Conservation (phyloP, 306 rosid genomes). For the Quercus dentata region DNA sequence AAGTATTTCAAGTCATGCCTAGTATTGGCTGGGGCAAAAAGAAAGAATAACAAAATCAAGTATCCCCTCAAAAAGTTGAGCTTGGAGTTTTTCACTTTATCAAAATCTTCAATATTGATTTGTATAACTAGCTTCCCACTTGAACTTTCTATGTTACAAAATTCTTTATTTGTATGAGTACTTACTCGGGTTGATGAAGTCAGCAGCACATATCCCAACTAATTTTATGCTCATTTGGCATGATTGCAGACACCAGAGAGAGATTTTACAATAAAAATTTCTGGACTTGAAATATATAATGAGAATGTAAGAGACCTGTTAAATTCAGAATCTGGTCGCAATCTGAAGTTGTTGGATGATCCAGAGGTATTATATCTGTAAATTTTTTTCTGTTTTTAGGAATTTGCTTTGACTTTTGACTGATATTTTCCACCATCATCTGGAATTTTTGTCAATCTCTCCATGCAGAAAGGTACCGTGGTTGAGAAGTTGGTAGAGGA, state of each 20-base stretch:
- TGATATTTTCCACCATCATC: background rate
- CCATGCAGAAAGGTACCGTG: slow-evolving; percentile 89
- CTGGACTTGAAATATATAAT: slow-evolving; percentile 97
- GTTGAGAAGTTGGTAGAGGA: slow-evolving; percentile 97
- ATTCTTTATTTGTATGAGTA: background rate
- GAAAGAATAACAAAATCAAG: background rate
- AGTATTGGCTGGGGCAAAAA: background rate
- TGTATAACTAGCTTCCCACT: background rate
- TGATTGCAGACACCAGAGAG: slow-evolving; percentile 81
- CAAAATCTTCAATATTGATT: background rate
- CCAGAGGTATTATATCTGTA: slow-evolving; percentile 66
- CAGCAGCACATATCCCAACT: background rate
- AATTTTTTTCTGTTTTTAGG: background rate
- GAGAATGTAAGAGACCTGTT: slow-evolving; percentile 92
- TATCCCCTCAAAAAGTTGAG: background rate
- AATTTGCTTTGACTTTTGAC: background rate
- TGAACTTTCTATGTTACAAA: background rate
- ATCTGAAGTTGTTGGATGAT: slow-evolving; percentile 88
- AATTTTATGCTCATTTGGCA: slow-evolving; percentile 15
- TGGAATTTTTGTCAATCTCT: slow-evolving; percentile 12
- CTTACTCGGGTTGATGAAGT: background rate
- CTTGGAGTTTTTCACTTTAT: background rate
- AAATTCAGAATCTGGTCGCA: slow-evolving; percentile 91
- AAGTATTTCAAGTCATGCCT: background rate
- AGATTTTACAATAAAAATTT: slow-evolving; percentile 77